Base-by-base conservation (phyloP, 176 grass and related monocot genomes). In the Oryza coarctata region DNA sequence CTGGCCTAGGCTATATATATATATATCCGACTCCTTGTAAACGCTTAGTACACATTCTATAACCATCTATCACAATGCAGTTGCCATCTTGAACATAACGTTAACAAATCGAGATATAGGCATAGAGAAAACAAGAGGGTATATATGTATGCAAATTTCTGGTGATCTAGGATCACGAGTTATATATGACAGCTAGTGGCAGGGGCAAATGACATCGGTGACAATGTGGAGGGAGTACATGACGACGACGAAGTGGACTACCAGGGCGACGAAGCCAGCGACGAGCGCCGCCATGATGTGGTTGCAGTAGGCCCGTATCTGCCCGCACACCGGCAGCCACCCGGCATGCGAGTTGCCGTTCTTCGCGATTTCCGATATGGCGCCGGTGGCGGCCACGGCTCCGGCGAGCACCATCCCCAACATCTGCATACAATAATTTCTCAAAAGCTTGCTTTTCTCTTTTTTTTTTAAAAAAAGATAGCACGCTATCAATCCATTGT, bases 321-420 rank as follows among this genome's bases (percentile, higher is more conserved):
- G 90, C 11, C 29, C 84, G 25, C 96, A 99, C 44, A 95, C 93
- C 5, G 96, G 91, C 44, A 95, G 64, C 96, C 96, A 99, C 73
- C 93, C 96, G 12, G 96, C 90, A 47, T 93, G 96, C 40, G 14
- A 30, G 64, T 95, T 99, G 30, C 96, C 96, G 10, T 90, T 89
- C 89, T 85, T 99, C 68, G 82, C 96, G 0, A 95, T 41, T 3
- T 94, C 85, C 4, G 96, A 60, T 6, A 99, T 61, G 2, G 96
- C 96, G 14, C 93, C 96, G 7, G 91, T 73, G 6, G 96, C 90
- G 10, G 96, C 91, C 6, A 93, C 73, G 7, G 96, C 93, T 0
- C 87, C 82, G 0, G 93, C 91, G 27, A 99, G 88, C 33, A 99
- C 65, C 93, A 95, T 86, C 69, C 67, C 90, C 28, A 95, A 7